phyloP scores from a whole-genome alignment of 306 rosid species.

The cucumber (Cucumis sativus) region DNA sequence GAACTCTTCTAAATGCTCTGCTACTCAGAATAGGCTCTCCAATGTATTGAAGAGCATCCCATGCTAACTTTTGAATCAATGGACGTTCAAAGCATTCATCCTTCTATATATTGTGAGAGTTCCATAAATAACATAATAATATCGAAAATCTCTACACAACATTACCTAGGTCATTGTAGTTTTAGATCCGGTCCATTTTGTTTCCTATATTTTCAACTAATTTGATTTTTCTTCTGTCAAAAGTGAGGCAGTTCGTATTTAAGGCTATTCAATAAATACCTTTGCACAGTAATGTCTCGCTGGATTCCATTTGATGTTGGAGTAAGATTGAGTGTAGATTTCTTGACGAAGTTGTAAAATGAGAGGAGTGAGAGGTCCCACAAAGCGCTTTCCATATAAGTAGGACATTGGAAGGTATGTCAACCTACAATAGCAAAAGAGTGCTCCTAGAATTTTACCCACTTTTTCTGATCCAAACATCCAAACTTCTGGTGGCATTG shows the following conservation, averaged over 20 bases:
- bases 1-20: constrained; percentile 20
- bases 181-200: too few relatives aligned
- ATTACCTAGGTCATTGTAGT: too few relatives aligned
- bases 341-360: constrained; percentile 29
- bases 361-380: constrained; percentile 34
- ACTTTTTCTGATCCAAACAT: not conserved
- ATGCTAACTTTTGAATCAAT: constrained; percentile 16
- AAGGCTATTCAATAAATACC: constrained; percentile 4
- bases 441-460: constrained; percentile 10
- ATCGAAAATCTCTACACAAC: too few relatives aligned
- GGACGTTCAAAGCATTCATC: not conserved
- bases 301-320: constrained; percentile 31
- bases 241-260: too few relatives aligned
- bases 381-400: constrained; percentile 45
- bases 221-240: too few relatives aligned
- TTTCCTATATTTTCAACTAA: too few relatives aligned
- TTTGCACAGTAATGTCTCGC: constrained; percentile 33
- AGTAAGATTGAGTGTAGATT: constrained; percentile 28
- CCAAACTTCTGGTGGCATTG: constrained; percentile 15
- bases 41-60: constrained; percentile 20
- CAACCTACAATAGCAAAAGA: constrained; percentile 40
- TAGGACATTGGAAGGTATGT: constrained; percentile 54
- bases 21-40: constrained; percentile 19
- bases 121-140: too few relatives aligned
- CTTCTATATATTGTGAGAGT: not conserved